Evolutionary conservation across 495 filamentous ascomycete genomes (phyloP), one percentile per base, ranked within the genome.

Genomic region (Oleoguttula mirabilis): DNA sequence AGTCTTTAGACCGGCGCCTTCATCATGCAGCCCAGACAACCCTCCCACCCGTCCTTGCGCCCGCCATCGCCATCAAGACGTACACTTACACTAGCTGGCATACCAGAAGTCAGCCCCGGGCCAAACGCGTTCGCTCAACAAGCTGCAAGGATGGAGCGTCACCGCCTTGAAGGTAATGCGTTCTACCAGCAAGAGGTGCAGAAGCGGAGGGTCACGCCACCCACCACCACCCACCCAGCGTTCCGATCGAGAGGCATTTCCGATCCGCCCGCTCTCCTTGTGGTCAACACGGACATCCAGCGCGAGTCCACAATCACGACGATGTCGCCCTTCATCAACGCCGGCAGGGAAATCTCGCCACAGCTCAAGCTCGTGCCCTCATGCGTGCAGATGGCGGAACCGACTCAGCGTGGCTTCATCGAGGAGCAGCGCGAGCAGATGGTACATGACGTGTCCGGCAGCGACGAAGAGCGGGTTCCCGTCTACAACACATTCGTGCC

Each of bases 401-500:
- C 45, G 21, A 60, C 55, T 10, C 16, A 23, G 10, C 38, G 58
- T 22, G 47, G 30, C n/a, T 32, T 19, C 17, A 52, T 60, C 33
- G 59, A 62, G 43, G 40, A 42, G n/a, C 45, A 39, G 5, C 32
- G 19, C 4, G 57, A 60, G 47, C 41, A 52, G 43, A 43, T 47
- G 23, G 21, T 50, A 19, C 48, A 54, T 19, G 55, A 55, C 34
- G 42, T 52, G 32, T 54, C 55, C 36, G 51, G 51, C 21, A 28
- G 6, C 20, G 39, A 39, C 4, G 36, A 39, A 3, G 31, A 38
- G 4, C 38, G 43, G n/a, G 43, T 34, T 3, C 36, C 50, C 32
- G 33, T 38, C 32, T 19, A 54, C 43, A 4, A 28, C 22, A 45
- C 41, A 7, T 51, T 34, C 22, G 40, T 44, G 3, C 51, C 57